Evolutionary conservation across 371 early-diverging fungal genomes (phyloP).

Genomic region (Basidiobolus heterosporus): DNA sequence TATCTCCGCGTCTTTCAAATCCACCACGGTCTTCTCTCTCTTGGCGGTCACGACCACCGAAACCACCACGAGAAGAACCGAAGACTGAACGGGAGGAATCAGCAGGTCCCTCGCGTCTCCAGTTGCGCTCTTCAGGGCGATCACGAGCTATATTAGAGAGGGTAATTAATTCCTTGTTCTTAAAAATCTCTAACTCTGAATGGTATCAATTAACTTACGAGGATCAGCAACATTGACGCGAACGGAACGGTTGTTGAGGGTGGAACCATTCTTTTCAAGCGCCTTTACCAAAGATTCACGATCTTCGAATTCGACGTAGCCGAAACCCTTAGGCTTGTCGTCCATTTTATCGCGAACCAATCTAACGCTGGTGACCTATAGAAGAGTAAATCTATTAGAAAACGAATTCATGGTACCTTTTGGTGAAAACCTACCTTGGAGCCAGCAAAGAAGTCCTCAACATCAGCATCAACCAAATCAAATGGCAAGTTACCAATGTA

Average conservation of each 20-base stretch:
- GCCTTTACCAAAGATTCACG: constrained; percentile 64
- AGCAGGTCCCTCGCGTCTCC: too few relatives aligned
- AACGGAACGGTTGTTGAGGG: constrained; percentile 46
- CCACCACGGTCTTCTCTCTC: too few relatives aligned
- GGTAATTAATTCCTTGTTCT: too few relatives aligned
- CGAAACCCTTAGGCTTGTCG: constrained; percentile 76
- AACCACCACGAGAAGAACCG: too few relatives aligned
- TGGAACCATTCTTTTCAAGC: constrained; percentile 44
- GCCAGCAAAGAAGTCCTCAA: constrained; percentile 52
- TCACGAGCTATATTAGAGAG: too few relatives aligned
- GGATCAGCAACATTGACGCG: constrained; percentile 78
- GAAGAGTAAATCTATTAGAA: background rate
- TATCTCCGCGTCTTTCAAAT: too few relatives aligned
- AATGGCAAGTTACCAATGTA: constrained; percentile 79
- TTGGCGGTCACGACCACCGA: too few relatives aligned
- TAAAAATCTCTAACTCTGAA: too few relatives aligned
- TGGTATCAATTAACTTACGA: too few relatives aligned
- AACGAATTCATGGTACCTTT: background rate
- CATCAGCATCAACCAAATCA: constrained; percentile 53
- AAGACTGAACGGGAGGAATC: too few relatives aligned
- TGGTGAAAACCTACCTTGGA: constrained; percentile 25
- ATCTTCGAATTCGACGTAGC: constrained; percentile 82
- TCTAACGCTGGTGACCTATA: constrained; percentile 37
- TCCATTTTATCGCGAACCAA: constrained; percentile 48
- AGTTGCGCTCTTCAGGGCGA: too few relatives aligned